Base-by-base conservation (phyloP, 106 monocot species). In the Apostasia shenzhenica region DNA sequence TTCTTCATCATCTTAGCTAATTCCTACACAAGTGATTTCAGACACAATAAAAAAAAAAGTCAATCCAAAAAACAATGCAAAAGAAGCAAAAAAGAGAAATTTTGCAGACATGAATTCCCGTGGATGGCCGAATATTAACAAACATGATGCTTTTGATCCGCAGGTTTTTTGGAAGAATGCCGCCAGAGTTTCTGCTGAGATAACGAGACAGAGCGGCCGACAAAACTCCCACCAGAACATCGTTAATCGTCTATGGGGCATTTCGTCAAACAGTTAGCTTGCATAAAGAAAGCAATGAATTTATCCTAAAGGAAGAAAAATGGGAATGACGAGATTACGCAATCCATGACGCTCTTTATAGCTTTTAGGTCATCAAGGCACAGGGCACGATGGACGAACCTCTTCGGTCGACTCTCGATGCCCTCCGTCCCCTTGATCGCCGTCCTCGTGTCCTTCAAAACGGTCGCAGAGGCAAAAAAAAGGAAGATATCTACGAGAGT, bases 161-260 rank as follows among this genome's bases (percentile, higher is more conserved):
- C 49, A 12, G 8, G 39, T 80, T 69, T 14, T 38, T 9, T 0
- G 75, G 72, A 37, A 81, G 59, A 38, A 12, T 50, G 14, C 62
- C 57, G 71, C 67, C 74, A 14, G 73, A 78, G 63, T 49, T 90
- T 63, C 84, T 77, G 45, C 7, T 39, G 45, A 90, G 76, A 60
- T 94, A 94, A 8, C 84, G 87, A 43, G 90, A 78, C 39, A 94
- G 63, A 43, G 76, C 80, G 1, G 85, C 84, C 12, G 94, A 80
- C 8, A 76, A 73, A 1, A 94, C 41, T 9, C 87, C 94, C 7
- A 94, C 1, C 14, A 90, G 66, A 26, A 90, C 94, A 75, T 94
- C 94, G 55, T 94, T 94, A 11, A 94, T 53, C n/a, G 90, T 94
- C 94, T 94, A 80, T 44, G 46, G 38, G 51, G 49, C 47, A 59